Evolutionary conservation across 495 filamentous ascomycete genomes (phyloP).

Genomic region (Lophiostoma macrostomum): DNA sequence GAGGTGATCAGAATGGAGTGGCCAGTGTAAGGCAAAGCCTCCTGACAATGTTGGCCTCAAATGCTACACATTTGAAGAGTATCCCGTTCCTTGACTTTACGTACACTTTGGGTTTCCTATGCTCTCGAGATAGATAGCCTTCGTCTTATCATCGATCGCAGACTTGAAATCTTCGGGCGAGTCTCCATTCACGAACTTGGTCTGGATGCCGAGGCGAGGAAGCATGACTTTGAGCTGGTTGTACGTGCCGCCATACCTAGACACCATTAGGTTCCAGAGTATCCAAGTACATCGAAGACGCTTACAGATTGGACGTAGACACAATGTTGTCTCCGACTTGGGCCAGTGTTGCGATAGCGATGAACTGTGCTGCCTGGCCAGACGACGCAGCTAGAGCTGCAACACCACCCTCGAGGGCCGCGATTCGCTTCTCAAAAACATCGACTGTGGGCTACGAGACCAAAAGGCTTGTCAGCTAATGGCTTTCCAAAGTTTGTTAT

Average conservation of each 20-base stretch:
- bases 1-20: too few species aligned
- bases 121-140: conserved; percentile 44
- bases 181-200: conserved; percentile 45
- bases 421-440: conserved; percentile 96
- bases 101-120: conserved; percentile 48
- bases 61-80: too few species aligned
- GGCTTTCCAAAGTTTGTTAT: not conserved
- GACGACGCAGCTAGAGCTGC: conserved; percentile 88
- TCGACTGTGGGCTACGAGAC: conserved; percentile 78
- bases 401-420: conserved; percentile 90
- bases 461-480: not conserved
- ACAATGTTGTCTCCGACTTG: conserved; percentile 92
- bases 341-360: conserved; percentile 81
- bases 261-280: not conserved
- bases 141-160: conserved; percentile 44
- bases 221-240: conserved; percentile 96
- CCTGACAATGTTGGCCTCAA: too few species aligned
- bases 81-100: too few species aligned
- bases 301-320: conserved; percentile 78
- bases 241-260: conserved; percentile 83
- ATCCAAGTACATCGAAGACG: not conserved
- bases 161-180: conserved; percentile 40
- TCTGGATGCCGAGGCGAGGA: conserved; percentile 56
- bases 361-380: conserved; percentile 92
- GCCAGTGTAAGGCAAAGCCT: too few species aligned